Evolutionary conservation across 768 basidiomycete species (phyloP).

Genomic region (Saitozyma podzolica): DNA sequence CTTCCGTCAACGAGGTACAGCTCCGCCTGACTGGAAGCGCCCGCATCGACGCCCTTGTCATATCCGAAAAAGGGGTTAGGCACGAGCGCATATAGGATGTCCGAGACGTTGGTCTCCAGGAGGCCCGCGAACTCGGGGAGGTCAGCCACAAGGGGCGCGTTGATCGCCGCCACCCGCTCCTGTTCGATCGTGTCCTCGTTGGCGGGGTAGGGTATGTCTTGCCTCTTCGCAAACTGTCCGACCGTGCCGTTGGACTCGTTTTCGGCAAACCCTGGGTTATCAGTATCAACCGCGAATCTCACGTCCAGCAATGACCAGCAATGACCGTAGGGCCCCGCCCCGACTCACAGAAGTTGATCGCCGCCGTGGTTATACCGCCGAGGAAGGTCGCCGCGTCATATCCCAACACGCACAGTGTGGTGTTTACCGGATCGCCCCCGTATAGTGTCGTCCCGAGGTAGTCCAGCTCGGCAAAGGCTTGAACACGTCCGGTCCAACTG

Average conservation of each 20-base stretch:
- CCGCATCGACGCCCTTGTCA: background rate
- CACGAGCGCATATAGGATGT: background rate
- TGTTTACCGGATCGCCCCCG: background rate
- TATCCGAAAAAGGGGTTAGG: conserved; percentile 1
- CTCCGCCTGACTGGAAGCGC: background rate
- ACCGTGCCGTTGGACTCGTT: background rate
- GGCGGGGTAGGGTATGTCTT: background rate
- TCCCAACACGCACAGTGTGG: background rate
- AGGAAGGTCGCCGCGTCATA: background rate
- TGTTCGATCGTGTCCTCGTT: background rate
- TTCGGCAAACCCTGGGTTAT: background rate
- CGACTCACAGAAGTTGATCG: background rate
- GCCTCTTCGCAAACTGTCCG: background rate
- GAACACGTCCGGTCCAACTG: background rate
- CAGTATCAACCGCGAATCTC: no score
- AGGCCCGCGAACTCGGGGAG: background rate
- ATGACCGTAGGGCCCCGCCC: no score
- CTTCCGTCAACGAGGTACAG: background rate
- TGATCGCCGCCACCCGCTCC: background rate
- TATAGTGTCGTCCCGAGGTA: background rate
- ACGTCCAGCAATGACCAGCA: background rate
- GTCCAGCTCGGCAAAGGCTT: background rate
- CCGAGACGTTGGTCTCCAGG: background rate
- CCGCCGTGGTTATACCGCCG: background rate
- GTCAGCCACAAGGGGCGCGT: background rate